These are phyloP conservation scores for Phytopythium litorale DNA, from an alignment of 352 stramenopile genomes.

Conservation along the genomic window DNA sequence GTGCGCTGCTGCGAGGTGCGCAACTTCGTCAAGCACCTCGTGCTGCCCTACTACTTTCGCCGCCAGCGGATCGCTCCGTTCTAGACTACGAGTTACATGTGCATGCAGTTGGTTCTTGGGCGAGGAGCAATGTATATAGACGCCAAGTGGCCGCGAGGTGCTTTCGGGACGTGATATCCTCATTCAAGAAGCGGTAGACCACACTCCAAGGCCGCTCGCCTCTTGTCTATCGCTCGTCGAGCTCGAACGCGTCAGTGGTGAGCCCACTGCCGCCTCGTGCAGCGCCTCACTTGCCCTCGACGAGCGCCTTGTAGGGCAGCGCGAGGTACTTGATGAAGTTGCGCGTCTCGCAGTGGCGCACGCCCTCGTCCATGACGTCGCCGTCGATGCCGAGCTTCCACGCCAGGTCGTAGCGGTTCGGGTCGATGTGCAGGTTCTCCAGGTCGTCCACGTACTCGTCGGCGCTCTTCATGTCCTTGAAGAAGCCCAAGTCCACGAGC, in stretches of 20 bases:
- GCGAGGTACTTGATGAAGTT: slow-evolving; percentile 77
- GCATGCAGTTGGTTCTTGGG: background rate
- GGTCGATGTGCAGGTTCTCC: slow-evolving; percentile 52
- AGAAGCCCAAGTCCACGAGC: slow-evolving; percentile 63
- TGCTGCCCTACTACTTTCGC: slow-evolving; percentile 55
- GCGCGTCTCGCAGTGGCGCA: slow-evolving; percentile 61
- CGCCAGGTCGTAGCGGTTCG: slow-evolving; percentile 47
- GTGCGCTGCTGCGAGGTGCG: slow-evolving; percentile 71
- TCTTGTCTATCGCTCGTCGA: background rate
- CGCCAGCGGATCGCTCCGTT: background rate
- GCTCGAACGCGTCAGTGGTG: background rate
- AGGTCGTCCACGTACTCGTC: slow-evolving; percentile 48
- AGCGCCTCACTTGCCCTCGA: background rate
- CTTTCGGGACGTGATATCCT: background rate
- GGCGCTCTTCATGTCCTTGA: slow-evolving; percentile 39
- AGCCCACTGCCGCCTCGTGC: background rate
- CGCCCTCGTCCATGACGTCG: slow-evolving; percentile 63
- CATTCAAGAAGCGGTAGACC: background rate
- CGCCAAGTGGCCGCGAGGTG: background rate
- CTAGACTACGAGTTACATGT: background rate
- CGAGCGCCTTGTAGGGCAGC: slow-evolving; percentile 36
- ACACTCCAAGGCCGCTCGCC: background rate
- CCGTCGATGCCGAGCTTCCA: slow-evolving; percentile 62
- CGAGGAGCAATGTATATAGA: slow-evolving; percentile 1
- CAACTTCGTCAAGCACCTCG: slow-evolving; percentile 87